Conservation (phyloP, 2,329 filamentous ascomycete species). For the Myriosclerotinia curreyana region DNA sequence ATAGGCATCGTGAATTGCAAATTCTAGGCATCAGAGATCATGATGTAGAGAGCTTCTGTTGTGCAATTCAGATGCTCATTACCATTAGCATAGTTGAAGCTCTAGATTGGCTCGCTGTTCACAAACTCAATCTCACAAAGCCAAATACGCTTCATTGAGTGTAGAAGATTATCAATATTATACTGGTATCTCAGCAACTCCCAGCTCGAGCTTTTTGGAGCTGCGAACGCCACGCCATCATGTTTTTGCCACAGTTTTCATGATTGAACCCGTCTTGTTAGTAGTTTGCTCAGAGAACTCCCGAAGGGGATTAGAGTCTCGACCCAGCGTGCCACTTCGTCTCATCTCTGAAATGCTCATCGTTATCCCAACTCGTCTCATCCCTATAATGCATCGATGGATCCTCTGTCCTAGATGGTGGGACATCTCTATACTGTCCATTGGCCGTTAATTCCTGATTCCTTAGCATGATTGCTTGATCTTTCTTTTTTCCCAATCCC, state of each 20-base stretch:
- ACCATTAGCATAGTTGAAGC: not conserved
- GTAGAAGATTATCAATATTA: not conserved
- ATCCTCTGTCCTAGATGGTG: conserved; percentile 12
- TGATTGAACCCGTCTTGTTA: not conserved
- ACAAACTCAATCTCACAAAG: not conserved
- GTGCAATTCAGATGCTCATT: not conserved
- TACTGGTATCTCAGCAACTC: not conserved
- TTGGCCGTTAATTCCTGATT: conserved; percentile 30
- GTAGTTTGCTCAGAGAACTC: not conserved
- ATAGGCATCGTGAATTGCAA: not conserved
- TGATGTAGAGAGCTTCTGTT: too few species aligned
- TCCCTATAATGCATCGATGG: conserved; percentile 18
- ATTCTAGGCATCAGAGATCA: not conserved
- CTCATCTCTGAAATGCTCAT: conserved; percentile 1
- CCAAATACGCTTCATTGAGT: not conserved
- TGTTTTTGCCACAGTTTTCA: too few species aligned
- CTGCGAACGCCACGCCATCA: not conserved
- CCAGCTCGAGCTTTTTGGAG: not conserved
- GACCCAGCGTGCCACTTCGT: not conserved
- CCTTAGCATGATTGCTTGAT: conserved; percentile 29
- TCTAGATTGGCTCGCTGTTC: not conserved
- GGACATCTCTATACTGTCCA: conserved; percentile 31
- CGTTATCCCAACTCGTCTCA: conserved; percentile 17
- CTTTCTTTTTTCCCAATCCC: conserved; percentile 30
- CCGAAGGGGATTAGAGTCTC: not conserved